Conservation (phyloP, 129 eudicot species). For the Daucus carota region DNA sequence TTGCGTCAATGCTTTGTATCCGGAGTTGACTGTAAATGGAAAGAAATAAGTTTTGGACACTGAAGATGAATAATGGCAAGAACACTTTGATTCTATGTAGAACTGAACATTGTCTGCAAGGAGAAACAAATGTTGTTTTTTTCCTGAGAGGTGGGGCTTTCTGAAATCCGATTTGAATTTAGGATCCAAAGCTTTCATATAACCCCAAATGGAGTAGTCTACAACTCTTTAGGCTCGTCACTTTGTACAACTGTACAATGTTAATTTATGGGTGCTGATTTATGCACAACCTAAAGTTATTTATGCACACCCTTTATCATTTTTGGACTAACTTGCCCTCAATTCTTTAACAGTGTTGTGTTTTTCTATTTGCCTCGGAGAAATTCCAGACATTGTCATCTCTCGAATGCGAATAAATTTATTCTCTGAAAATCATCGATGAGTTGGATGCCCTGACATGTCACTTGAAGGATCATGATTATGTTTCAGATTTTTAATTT, state of each 20-base stretch:
- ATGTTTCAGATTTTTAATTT: too few relatives aligned
- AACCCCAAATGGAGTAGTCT: neutral
- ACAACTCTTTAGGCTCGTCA: neutral
- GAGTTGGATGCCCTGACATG: neutral
- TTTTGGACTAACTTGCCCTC: too few relatives aligned
- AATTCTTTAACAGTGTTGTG: too few relatives aligned
- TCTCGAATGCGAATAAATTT: too few relatives aligned
- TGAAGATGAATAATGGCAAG: neutral
- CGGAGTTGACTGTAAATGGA: neutral
- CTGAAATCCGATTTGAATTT: neutral
- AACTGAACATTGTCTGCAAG: neutral
- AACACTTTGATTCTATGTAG: neutral
- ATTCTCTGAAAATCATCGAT: neutral
- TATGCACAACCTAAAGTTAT: too few relatives aligned
- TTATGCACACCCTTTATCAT: too few relatives aligned
- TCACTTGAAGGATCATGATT: neutral
- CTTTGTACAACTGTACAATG: neutral
- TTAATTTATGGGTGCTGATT: too few relatives aligned
- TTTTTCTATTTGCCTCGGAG: too few relatives aligned
- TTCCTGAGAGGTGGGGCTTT: neutral
- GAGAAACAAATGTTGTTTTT: neutral
- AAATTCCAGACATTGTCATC: too few relatives aligned
- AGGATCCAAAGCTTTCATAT: neutral
- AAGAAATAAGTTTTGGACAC: neutral
- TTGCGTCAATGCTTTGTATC: too few relatives aligned